Evolutionary conservation across 306 rosid species (phyloP).

Genomic region (Cicer chorassanicum): DNA sequence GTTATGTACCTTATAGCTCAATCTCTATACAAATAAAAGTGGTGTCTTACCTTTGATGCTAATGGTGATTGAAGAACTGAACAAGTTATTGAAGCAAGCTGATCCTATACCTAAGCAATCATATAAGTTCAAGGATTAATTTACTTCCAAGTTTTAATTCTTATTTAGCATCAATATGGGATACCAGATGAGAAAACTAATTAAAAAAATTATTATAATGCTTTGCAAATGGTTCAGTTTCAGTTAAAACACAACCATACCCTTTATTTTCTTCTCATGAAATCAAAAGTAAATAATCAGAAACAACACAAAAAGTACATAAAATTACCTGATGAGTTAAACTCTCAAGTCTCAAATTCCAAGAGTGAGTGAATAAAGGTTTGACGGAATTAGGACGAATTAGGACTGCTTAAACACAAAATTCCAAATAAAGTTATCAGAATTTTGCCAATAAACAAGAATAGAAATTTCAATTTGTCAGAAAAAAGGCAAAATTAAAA

Average conservation of each 20-base stretch:
- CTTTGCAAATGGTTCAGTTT: conserved; percentile 35
- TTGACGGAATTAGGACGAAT: conserved; percentile 40
- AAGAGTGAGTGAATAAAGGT: conserved; percentile 37
- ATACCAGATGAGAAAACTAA: too few relatives aligned
- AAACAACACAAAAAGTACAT: conserved; percentile 33
- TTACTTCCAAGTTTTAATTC: too few relatives aligned
- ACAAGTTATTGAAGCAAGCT: too few relatives aligned
- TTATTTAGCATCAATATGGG: too few relatives aligned
- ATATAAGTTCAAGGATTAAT: too few relatives aligned
- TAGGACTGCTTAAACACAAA: conserved; percentile 52
- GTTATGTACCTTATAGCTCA: too few relatives aligned
- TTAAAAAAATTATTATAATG: too few relatives aligned
- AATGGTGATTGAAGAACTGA: too few relatives aligned
- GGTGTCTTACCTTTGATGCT: too few relatives aligned
- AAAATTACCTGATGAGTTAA: conserved; percentile 50
- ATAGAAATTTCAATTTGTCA: conserved; percentile 32
- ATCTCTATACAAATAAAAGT: too few relatives aligned
- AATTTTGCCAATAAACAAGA: conserved; percentile 33
- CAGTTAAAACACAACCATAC: conserved; percentile 38
- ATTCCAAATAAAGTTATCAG: conserved; percentile 21
- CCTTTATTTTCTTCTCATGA: not conserved
- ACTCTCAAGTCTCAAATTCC: conserved; percentile 32
- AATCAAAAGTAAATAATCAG: conserved; percentile 5
- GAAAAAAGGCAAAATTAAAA: conserved; percentile 29
- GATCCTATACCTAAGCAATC: too few relatives aligned